Percentiles rank a stretch among this genome's conserved stretches.
Conservation (phyloP, 23 red algal species). For the Rhodosorus marinus region DNA sequence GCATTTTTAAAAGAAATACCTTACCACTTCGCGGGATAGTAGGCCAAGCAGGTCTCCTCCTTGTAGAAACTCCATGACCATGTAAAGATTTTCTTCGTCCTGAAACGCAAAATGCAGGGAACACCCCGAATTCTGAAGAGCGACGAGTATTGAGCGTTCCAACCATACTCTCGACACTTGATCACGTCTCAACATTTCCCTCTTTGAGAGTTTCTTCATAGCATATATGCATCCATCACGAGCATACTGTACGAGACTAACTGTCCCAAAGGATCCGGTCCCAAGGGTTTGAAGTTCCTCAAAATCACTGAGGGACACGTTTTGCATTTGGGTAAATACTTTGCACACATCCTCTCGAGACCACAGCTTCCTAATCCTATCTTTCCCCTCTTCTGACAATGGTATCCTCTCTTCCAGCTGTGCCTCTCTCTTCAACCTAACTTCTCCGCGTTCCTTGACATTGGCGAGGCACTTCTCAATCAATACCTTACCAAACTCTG, state of each 20-base stretch:
- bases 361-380: neutral
- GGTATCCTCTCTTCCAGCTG: neutral
- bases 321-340: neutral
- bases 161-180: neutral
- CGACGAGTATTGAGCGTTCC: neutral
- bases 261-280: neutral
- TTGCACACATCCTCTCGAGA: neutral
- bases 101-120: slow-evolving; percentile 78
- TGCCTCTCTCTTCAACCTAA: neutral
- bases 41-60: slow-evolving; percentile 49
- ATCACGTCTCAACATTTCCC: neutral
- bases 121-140: neutral
- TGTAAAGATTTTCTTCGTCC: slow-evolving; percentile 34
- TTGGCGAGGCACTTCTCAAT: neutral
- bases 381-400: neutral
- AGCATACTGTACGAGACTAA: neutral
- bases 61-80: slow-evolving; percentile 56
- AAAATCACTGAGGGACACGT: neutral
- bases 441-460: neutral
- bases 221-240: neutral
- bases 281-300: neutral
- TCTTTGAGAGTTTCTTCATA: neutral
- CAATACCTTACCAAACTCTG: neutral
- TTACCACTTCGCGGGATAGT: slow-evolving; percentile 10
- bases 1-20: no score